Base-by-base conservation (phyloP, 805 yeast genomes). In the Diddensiella caesifluorescens region DNA sequence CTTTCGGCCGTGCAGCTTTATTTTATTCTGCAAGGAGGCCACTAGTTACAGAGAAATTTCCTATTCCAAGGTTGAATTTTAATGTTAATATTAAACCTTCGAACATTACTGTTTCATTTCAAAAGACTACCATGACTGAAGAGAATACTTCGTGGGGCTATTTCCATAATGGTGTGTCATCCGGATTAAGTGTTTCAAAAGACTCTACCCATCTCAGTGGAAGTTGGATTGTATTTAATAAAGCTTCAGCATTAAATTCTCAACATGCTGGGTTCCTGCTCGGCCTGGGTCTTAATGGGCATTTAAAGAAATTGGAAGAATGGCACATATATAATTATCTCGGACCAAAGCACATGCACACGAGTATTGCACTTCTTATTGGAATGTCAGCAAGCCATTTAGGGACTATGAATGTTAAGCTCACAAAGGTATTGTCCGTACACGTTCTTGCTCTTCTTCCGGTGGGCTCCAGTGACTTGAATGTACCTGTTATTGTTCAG, bases 281-380 rank as follows among this genome's bases (percentile, higher is more conserved):
- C 15, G 98, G 97, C 0, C 67, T 92, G 20, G 99, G 99, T 0
- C 65, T 92, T 22, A 86, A 86, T 62, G 97, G 97, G 0, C 95
- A 89, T 57, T 64, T 92, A 53, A 78, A 74, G 43, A 70, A 72
- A 31, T 64, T 92, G 20, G 97, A 90, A 55, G 96, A 92, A 60
- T 92, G 97, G 97, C 96, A 89, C 57, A 83, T 90, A 22, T 92
- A 87, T 60, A 89, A 90, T 56, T 88, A 87, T 51, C 65, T 92
- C 40, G 95, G 95, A 0, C 95, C 95, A 0, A 89, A 92, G 50
- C 87, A 85, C 54, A 75, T 82, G 3, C 74, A 74, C 30, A 85
- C 95, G 0, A 85, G 95, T 59, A 80, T 88, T 26, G 97, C 97
- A 0, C 67, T 92, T 34, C 65, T 92, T 26, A 63, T 92, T 13